Conservation (phyloP, 2,329 filamentous ascomycete genomes). For the Sclerotinia subarctica region DNA sequence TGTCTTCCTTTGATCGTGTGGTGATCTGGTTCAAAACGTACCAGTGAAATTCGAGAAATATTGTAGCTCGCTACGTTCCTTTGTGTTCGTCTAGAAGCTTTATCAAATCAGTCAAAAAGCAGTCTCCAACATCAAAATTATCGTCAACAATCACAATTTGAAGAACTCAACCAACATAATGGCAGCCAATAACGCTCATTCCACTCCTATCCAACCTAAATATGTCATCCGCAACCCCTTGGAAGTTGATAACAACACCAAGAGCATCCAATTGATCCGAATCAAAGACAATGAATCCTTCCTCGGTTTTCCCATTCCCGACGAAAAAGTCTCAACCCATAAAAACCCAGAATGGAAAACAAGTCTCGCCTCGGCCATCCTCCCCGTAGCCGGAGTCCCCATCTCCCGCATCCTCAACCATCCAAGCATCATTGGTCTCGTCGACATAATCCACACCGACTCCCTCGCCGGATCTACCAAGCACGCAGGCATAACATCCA, state of each 20-base stretch:
- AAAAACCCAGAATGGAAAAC: constrained; percentile 22
- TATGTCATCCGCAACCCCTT: constrained; percentile 27
- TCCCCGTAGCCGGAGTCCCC: constrained; percentile 28
- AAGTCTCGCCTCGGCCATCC: constrained; percentile 26
- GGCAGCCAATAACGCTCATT: constrained; percentile 11
- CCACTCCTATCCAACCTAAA: constrained; percentile 20
- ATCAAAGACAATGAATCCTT: constrained; percentile 30
- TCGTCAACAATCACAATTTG: background rate
- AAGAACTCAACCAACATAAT: background rate
- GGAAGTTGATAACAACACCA: constrained; percentile 23
- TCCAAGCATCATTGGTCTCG: constrained; percentile 35
- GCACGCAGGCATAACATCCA: constrained; percentile 23
- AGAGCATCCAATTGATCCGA: constrained; percentile 30
- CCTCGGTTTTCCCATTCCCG: constrained; percentile 30
- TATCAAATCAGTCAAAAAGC: background rate
- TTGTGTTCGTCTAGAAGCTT: constrained; percentile 1
- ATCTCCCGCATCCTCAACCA: constrained; percentile 36
- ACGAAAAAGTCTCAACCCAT: constrained; percentile 20
- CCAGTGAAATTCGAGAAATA: background rate
- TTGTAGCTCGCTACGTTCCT: constrained; percentile 12
- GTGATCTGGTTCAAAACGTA: background rate
- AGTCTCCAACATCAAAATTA: background rate
- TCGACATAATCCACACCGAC: constrained; percentile 33
- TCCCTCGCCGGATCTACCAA: constrained; percentile 18
- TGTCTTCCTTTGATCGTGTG: background rate